Evolutionary conservation across 164 flowering plant species (phyloP).

Genomic region (Cinnamomum micranthum): DNA sequence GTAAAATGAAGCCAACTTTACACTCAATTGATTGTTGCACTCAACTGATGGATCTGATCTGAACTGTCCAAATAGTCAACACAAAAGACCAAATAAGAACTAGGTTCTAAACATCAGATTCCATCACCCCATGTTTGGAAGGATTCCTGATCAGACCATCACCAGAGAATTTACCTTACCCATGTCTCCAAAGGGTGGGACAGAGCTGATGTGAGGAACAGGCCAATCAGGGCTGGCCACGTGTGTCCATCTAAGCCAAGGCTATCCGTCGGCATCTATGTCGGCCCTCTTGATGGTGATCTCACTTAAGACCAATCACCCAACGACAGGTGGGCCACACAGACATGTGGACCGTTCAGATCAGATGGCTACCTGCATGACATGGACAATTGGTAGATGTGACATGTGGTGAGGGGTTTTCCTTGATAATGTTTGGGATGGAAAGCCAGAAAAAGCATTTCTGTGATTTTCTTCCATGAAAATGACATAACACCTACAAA

Average conservation of each 20-base stretch:
- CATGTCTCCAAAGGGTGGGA: neutral
- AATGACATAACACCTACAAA: neutral
- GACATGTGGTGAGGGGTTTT: neutral
- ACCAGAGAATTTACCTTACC: too few relatives aligned
- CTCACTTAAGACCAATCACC: neutral
- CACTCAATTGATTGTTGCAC: too few relatives aligned
- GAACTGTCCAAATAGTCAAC: too few relatives aligned
- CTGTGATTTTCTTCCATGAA: neutral
- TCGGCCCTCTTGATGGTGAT: neutral
- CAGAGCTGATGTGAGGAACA: neutral
- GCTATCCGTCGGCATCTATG: neutral
- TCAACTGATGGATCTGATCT: too few relatives aligned
- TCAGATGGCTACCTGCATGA: neutral
- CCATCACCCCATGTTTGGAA: too few relatives aligned
- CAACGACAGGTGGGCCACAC: neutral
- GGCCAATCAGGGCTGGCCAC: slow-evolving; percentile 1
- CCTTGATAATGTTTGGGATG: neutral
- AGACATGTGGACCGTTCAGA: neutral
- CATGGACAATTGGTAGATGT: neutral
- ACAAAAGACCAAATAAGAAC: too few relatives aligned
- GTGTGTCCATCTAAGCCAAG: neutral
- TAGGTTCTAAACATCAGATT: too few relatives aligned
- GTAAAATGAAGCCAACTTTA: too few relatives aligned
- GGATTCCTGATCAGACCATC: too few relatives aligned
- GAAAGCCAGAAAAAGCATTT: neutral